Conservation (phyloP, 805 yeast genomes). For the Metschnikowia kofuensis region DNA sequence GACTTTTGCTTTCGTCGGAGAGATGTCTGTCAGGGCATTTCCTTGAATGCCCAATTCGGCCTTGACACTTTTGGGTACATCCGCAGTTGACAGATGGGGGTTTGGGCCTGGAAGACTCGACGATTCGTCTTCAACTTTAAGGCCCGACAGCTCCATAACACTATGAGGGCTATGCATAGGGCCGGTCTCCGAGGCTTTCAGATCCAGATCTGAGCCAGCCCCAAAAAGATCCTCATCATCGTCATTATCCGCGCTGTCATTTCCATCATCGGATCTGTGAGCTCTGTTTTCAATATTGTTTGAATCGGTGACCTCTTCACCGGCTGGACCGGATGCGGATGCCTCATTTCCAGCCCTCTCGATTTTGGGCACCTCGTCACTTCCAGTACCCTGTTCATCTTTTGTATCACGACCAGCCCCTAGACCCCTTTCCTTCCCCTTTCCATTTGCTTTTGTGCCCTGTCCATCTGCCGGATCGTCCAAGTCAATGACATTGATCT, state of each 20-base stretch:
- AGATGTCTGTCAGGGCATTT: too few species aligned
- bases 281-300: background rate
- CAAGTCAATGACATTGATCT: background rate
- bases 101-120: too few species aligned
- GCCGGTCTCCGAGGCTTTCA: background rate
- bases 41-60: too few species aligned
- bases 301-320: background rate
- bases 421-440: too few species aligned
- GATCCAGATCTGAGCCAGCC: constrained; percentile 14
- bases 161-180: background rate
- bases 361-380: too few species aligned
- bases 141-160: too few species aligned
- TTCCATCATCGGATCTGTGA: too few species aligned
- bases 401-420: too few species aligned
- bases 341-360: background rate
- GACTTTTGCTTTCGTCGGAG: background rate
- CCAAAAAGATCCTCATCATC: constrained; percentile 19
- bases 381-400: too few species aligned
- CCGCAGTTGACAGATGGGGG: too few species aligned
- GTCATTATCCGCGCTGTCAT: background rate
- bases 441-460: background rate
- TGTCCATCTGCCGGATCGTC: background rate
- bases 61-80: too few species aligned
- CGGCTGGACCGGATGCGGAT: background rate
- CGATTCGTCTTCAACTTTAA: too few species aligned